A percentile compares a stretch with the other conserved stretches of the same genome.
These are phyloP conservation scores for Sesbania bispinosa DNA, from an alignment of 306 rosid genomes.

Conservation along the genomic window DNA sequence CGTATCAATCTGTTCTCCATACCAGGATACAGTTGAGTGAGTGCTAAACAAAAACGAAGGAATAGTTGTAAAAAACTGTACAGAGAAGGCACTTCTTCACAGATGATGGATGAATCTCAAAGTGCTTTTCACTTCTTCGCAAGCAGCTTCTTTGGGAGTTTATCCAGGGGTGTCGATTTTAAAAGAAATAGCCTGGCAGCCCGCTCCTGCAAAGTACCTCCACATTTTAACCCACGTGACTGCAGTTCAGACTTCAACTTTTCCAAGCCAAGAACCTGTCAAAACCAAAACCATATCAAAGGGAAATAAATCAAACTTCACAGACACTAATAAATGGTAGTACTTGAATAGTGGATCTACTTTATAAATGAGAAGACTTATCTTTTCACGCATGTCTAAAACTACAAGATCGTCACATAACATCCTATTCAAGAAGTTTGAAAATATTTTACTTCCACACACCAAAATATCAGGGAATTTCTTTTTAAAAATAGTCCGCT, in stretches of 20 bases:
- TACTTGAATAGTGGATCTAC: background rate
- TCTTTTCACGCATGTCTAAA: background rate
- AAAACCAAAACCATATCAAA: conserved; percentile 9
- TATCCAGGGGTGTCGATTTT: conserved; percentile 67
- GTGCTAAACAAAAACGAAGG: background rate
- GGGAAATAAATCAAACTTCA: conserved; percentile 6
- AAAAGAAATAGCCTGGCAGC: conserved; percentile 89
- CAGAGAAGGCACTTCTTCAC: background rate
- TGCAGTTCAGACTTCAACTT: conserved; percentile 79
- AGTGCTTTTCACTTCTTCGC: conserved; percentile 58
- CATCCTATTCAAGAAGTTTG: background rate
- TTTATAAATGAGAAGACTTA: background rate
- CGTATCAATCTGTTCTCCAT: background rate
- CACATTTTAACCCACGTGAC: conserved; percentile 77
- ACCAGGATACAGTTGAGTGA: conserved; percentile 10
- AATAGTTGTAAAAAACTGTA: conserved; percentile 19
- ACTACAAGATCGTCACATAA: background rate
- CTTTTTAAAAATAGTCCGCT: background rate
- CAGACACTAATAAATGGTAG: background rate
- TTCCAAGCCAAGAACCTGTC: conserved; percentile 79
- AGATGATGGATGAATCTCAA: background rate
- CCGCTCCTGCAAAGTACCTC: conserved; percentile 88
- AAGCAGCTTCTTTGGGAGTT: conserved; percentile 80
- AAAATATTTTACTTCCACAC: background rate
- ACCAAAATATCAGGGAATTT: background rate